Base-by-base conservation (phyloP, 768 basidiomycete species). In the Mycena galopus region DNA sequence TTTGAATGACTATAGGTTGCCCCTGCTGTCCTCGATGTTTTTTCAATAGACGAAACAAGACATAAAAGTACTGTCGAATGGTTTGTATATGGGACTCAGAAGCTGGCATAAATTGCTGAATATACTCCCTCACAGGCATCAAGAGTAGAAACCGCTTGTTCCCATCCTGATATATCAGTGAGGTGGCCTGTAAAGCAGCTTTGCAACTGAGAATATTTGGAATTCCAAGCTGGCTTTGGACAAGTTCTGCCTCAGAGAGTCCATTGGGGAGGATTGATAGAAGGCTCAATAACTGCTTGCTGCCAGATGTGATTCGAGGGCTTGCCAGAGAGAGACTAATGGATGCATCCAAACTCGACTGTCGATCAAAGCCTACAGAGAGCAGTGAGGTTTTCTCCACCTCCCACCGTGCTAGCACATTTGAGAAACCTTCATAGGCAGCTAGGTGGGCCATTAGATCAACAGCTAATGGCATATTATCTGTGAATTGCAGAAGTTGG, bases 391-490 rank as follows among this genome's bases (percentile, higher is more conserved):
- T 70, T n/a, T 58, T 63, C 42, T 70, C 69, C 21, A 14, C 21
- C 25, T 65, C 56, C 56, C 60, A 71, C 17, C 69, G 70, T 12
- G 47, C n/a, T 10, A 71, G 37, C 0, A 66, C 47, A 12, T 14
- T 25, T 1, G 56, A 4, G n/a, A 32, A 33, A 6, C 70, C 63
- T 7, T 71, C 70, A n/a, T 23, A 60, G 9, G 5, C 57, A n/a
- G 61, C 70, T 19, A 71, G 11, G 55, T 65, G 39, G 2, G 70
- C 63, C n/a, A n/a, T n/a, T n/a, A n/a, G n/a, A n/a, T n/a, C n/a
- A n/a, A n/a, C n/a, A n/a, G n/a, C n/a, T n/a, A n/a, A n/a, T n/a
- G n/a, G n/a, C n/a, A n/a, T n/a, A n/a, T n/a, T n/a, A n/a, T n/a
- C n/a, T n/a, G n/a, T n/a, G n/a, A n/a, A n/a, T n/a, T n/a, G n/a